These are phyloP conservation scores for Septoria petroselini DNA, from an alignment of 2,329 filamentous ascomycete genomes.

Conservation along the genomic window DNA sequence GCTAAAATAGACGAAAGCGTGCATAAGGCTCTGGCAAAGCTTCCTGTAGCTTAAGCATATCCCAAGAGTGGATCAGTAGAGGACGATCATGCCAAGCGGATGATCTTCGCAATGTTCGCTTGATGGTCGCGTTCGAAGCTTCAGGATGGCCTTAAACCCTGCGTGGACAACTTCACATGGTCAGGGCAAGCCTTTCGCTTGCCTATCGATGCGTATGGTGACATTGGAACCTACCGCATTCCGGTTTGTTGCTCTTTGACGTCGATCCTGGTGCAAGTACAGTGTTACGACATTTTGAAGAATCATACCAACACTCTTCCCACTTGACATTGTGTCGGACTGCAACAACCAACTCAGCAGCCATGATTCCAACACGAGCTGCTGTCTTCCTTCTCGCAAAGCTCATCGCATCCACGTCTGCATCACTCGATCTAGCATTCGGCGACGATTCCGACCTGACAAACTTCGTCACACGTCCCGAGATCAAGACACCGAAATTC, in stretches of 20 bases:
- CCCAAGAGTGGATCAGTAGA: neutral
- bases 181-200: no score
- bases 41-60: neutral
- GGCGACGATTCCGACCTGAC: constrained; percentile 4
- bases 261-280: no score
- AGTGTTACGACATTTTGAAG: no score
- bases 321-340: no score
- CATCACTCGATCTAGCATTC: constrained; percentile 1
- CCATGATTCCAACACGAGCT: neutral
- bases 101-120: neutral
- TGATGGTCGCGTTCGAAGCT: neutral
- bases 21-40: neutral
- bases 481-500: constrained; percentile 23
- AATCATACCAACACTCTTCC: no score
- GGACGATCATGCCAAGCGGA: neutral
- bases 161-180: no score
- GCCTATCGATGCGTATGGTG: no score
- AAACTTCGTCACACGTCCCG: constrained; percentile 17
- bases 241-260: no score
- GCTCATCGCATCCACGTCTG: neutral
- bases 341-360: neutral
- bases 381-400: neutral
- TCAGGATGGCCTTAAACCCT: no score
- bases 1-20: neutral
- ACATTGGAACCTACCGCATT: no score